Evolutionary conservation across 2,329 filamentous ascomycete genomes (phyloP), one percentile per base, ranked within the genome.

Genomic region (Orbilia ellipsospora): DNA sequence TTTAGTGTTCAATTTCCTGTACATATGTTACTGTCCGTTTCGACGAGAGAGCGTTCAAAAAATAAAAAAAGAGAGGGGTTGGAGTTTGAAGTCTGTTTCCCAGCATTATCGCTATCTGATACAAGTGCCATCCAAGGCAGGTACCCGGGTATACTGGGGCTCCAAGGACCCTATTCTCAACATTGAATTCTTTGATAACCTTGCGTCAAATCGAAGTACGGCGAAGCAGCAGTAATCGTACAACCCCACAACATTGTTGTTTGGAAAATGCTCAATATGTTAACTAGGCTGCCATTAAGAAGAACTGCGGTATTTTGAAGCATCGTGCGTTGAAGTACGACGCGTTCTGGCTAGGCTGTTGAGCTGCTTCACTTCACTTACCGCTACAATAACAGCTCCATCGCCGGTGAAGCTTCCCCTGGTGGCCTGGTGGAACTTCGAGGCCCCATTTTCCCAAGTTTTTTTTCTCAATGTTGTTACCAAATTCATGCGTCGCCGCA

Each of bases 401-500:
- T 13, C n/a, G 15, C 57, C 57, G n/a, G 57, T 36, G 40, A 48
- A 2, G 5, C 8, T 36, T 2, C 31, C 31, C 31, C 31, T 36
- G 31, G 31, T 10, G 31, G 31, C 31, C 31, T 7, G 31, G 31
- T 36, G 31, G 31, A 36, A 36, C 31, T 36, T 36, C 10, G 13
- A 42, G 28, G 3, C n/a, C 13, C 40, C 12, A 2, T 18, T 16
- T 12, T 56, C 31, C 23, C 26, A 26, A 40, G 16, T 36, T 63
- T 59, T 36, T 63, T 59, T 63, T 68, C 70, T 74, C 70, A 31
- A 51, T 55, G n/a, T 28, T 67, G 18, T 51, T 63, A 18, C 70
- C 63, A 23, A 74, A 68, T 74, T 36, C 63, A 74, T 59, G 44
- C 59, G 57, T 74, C 70, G 70, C 70, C 70, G 70, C 51, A 68